Evolutionary conservation across 2,329 filamentous ascomycete species (phyloP), one percentile per base, ranked within the genome.

Genomic region (Myriosclerotinia curreyana): DNA sequence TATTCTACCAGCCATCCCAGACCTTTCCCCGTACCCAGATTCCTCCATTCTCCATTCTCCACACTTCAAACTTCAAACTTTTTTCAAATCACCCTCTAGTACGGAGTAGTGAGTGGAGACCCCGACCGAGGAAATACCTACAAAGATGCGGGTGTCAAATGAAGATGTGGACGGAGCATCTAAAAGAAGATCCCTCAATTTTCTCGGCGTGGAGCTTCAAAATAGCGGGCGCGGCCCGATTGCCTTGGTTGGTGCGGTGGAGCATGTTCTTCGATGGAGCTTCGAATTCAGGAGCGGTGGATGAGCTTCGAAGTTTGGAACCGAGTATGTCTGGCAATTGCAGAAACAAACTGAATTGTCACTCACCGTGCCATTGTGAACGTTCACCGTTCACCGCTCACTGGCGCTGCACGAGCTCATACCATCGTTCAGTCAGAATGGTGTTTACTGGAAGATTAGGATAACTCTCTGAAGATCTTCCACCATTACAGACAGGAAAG

Each of bases 21-120:
- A 48, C 8, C 11, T 17, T 59, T 59, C 55, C 55, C 55, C 55
- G 44, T 59, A n/a, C 15, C 42, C 42, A 59, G 42, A 58, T 17
- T 48, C 55, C 55, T 59, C 55, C 55, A 59, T 25, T 38, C 55
- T 59, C 55, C 55, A 48, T 48, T 28, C 55, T 59, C 55, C 55
- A 59, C 55, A 59, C 12, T 59, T 48, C n/a, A 28, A 36, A 48
- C 7, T 48, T 34, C 42, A 28, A 22, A 58, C 28, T 36, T 34
- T 42, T 36, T 59, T 28, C 40, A 36, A 20, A 38, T 20, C 9
- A 14, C 22, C n/a, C 44, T 48, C 31, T 36, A 49, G 28, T 22
- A 59, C 42, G 20, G 42, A 48, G 42, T 46, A 22, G 14, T 22
- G n/a, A 48, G 42, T 58, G 55, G 42, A 48, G 55, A 58, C 28